Evolutionary conservation across 2,329 filamentous ascomycete species (phyloP).

Genomic region (Talaromyces sp.): DNA sequence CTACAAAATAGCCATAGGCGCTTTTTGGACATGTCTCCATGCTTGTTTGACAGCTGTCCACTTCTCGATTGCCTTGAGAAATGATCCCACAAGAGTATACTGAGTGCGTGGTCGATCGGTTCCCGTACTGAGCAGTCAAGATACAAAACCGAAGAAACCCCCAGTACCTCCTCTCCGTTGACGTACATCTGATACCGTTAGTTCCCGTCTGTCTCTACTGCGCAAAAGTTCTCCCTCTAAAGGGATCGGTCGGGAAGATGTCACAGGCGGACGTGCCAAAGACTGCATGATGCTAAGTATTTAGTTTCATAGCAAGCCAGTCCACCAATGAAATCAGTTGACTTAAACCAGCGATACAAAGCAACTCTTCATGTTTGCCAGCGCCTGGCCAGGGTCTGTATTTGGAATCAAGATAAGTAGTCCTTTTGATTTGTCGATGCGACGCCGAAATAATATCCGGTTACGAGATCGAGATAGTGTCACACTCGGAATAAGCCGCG

Average conservation of each 20-base stretch:
- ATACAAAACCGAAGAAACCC: not conserved
- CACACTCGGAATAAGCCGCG: not conserved
- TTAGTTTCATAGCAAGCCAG: not conserved
- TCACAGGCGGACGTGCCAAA: not conserved
- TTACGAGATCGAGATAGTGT: not conserved
- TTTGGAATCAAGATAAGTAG: not conserved
- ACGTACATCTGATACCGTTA: not conserved
- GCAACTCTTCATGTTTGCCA: not conserved
- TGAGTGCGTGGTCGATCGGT: not conserved
- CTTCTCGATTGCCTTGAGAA: not conserved
- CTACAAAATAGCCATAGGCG: not conserved
- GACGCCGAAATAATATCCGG: not conserved
- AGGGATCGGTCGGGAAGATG: not conserved
- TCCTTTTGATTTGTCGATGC: not conserved
- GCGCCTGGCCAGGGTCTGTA: not conserved
- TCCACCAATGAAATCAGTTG: not conserved
- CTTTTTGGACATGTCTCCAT: not conserved
- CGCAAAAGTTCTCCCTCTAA: not conserved
- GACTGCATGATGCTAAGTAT: not conserved
- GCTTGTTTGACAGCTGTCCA: not conserved
- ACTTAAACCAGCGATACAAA: not conserved
- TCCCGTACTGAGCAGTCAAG: not conserved
- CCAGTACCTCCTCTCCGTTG: not conserved
- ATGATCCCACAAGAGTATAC: not conserved
- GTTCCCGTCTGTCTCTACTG: not conserved